Evolutionary conservation across 352 stramenopile genomes (phyloP), one percentile per base, ranked within the genome.

Genomic region (Globisporangium alternatum): DNA sequence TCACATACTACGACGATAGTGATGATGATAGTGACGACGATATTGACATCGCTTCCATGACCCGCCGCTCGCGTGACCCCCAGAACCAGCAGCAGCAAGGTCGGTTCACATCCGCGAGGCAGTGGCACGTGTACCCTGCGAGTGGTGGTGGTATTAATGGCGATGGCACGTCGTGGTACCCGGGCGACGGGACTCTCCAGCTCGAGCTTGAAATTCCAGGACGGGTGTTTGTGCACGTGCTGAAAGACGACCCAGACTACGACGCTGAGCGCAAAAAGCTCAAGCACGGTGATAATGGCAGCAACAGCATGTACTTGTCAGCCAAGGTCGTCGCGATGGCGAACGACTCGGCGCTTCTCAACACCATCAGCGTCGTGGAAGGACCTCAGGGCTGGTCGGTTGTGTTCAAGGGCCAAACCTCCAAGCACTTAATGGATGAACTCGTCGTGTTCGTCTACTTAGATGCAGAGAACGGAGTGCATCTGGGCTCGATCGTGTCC

Each of bases 201-300:
- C 31, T 64, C 21, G 31, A 31, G 45, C n/a, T 64, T 10, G 4
- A 13, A 4, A 3, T 64, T 0, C 30, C 57, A 6, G 57, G 43
- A 12, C 44, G 43, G 37, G 47, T 47, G 45, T 64, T 64, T 56
- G 45, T 64, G 17, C 57, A 39, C 30, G 7, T 21, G 15, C 21
- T 64, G 21, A 30, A 56, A 9, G 57, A 55, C 31, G 57, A 64
- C 10, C 57, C 57, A 3, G 57, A 64, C 30, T 64, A 49, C 28
- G 21, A 39, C 4, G 17, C 3, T 15, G 44, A 64, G 31, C 47
- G 35, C 10, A 22, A 37, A 3, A 39, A 44, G 21, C 5, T 17
- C 19, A 59, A 59, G 30, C 21, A 33, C n/a, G 19, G 4, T 5
- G 39, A 44, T 13, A n/a, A 13, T n/a, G 17, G 2, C 19, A 2